Evolutionary conservation across 2,329 filamentous ascomycete genomes (phyloP).

Genomic region (Metarhizium sp.): DNA sequence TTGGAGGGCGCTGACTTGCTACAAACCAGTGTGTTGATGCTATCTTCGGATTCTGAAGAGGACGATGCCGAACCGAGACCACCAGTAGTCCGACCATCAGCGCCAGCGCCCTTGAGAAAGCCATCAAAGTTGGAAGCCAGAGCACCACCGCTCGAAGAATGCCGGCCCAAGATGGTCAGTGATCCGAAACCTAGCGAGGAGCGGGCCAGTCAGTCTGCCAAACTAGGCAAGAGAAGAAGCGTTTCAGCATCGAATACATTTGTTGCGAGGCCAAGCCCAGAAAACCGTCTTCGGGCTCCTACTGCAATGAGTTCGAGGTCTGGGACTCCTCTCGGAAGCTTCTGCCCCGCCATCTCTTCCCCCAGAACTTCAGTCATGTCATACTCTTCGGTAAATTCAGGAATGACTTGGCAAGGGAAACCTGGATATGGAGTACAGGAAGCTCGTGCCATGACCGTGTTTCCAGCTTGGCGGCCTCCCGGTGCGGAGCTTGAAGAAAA

Average conservation of each 20-base stretch:
- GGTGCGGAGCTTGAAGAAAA: slow-evolving; percentile 11
- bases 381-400: slow-evolving; percentile 26
- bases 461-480: slow-evolving; percentile 18
- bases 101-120: background rate
- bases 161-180: slow-evolving; percentile 9
- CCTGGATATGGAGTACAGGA: slow-evolving; percentile 26
- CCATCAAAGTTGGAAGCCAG: slow-evolving; percentile 1
- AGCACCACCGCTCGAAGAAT: slow-evolving; percentile 3
- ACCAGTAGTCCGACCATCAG: background rate
- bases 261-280: slow-evolving; percentile 27
- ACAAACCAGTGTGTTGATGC: slow-evolving; percentile 44
- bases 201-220: slow-evolving; percentile 14
- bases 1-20: slow-evolving; percentile 41
- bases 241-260: slow-evolving; percentile 32
- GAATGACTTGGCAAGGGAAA: slow-evolving; percentile 22
- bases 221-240: slow-evolving; percentile 29
- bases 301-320: slow-evolving; percentile 12
- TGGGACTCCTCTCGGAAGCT: slow-evolving; percentile 15
- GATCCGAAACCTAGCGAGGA: background rate
- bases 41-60: slow-evolving; percentile 50
- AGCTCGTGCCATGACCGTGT: slow-evolving; percentile 28
- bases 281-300: slow-evolving; percentile 5
- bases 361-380: slow-evolving; percentile 26
- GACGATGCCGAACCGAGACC: slow-evolving; percentile 19
- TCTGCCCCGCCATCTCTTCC: slow-evolving; percentile 14